Conservation (phyloP, 768 basidiomycete genomes). For the Pulveroboletus ravenelii region DNA sequence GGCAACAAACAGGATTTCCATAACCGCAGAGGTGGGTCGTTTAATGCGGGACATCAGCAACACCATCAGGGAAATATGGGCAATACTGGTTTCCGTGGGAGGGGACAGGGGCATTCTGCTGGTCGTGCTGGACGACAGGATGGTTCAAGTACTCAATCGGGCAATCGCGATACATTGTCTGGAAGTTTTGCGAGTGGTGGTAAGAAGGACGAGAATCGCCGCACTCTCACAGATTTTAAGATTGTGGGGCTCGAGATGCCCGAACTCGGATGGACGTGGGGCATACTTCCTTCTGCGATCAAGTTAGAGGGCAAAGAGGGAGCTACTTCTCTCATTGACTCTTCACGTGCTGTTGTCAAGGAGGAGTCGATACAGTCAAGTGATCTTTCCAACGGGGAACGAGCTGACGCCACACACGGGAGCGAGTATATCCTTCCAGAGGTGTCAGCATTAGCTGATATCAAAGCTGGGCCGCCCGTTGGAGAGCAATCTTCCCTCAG, state of each 20-base stretch:
- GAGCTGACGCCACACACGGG: conserved; percentile 15
- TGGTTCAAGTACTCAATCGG: conserved; percentile 31
- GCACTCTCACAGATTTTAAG: conserved; percentile 97
- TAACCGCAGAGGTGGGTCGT: conserved; percentile 63
- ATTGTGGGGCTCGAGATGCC: conserved; percentile 86
- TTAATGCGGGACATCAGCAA: conserved; percentile 43
- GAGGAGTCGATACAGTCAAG: conserved; percentile 27
- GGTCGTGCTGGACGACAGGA: conserved; percentile 39
- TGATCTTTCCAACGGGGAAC: conserved; percentile 19
- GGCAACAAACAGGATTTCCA: conserved; percentile 57
- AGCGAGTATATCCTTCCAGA: conserved; percentile 25
- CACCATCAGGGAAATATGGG: conserved; percentile 33
- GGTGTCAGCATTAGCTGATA: conserved; percentile 28
- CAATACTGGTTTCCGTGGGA: conserved; percentile 51
- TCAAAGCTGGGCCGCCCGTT: conserved; percentile 26
- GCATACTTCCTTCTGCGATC: conserved; percentile 42
- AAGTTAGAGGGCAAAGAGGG: conserved; percentile 38
- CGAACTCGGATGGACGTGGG: conserved; percentile 87
- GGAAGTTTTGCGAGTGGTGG: conserved; percentile 46
- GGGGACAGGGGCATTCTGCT: conserved; percentile 52
- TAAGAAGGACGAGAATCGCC: conserved; percentile 85
- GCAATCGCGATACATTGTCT: conserved; percentile 47
- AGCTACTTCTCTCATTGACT: conserved; percentile 27
- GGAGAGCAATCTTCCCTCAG: conserved; percentile 30
- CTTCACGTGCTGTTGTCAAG: conserved; percentile 30